Evolutionary conservation across 352 stramenopile species (phyloP).

Genomic region (Phytophthora aleatoria): DNA sequence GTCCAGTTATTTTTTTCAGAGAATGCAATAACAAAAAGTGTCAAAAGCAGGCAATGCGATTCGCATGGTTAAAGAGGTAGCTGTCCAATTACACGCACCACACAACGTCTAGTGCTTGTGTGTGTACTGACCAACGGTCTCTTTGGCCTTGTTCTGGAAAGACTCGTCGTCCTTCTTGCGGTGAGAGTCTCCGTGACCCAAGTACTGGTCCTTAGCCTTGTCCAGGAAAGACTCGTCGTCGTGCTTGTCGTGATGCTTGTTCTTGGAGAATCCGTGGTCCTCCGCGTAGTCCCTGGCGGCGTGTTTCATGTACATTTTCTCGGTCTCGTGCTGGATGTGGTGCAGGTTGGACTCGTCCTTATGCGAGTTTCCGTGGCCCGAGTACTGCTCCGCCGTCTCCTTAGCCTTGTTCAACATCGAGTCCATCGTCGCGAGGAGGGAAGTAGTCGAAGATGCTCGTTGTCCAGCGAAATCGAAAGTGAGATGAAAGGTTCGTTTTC

Average conservation of each 20-base stretch:
- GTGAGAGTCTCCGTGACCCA: slow-evolving; percentile 25
- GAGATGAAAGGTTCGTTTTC: slow-evolving; percentile 2
- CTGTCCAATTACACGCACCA: background rate
- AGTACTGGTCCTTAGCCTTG: slow-evolving; percentile 35
- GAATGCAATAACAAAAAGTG: too few species aligned
- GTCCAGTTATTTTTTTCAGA: too few species aligned
- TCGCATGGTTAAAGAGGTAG: background rate
- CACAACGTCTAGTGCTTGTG: slow-evolving; percentile 12
- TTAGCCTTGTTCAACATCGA: slow-evolving; percentile 37
- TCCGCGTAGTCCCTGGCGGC: slow-evolving; percentile 22
- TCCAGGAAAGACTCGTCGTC: slow-evolving; percentile 24
- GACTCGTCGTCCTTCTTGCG: slow-evolving; percentile 27
- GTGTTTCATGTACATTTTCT: slow-evolving; percentile 29
- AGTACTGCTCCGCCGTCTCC: slow-evolving; percentile 12
- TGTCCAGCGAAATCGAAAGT: slow-evolving; percentile 22
- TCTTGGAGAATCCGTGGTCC: slow-evolving; percentile 27
- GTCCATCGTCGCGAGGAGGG: slow-evolving; percentile 17
- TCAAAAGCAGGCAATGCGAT: too few species aligned
- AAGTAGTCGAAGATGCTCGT: slow-evolving; percentile 4
- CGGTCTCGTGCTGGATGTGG: slow-evolving; percentile 21
- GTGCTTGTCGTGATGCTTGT: slow-evolving; percentile 26
- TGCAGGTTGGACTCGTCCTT: slow-evolving; percentile 12
- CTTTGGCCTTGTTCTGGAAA: slow-evolving; percentile 33
- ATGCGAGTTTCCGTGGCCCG: slow-evolving; percentile 1
- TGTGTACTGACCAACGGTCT: slow-evolving; percentile 22